Conservation (phyloP, 1,284 basidiomycete genomes). For the Ganoderma sinense region DNA sequence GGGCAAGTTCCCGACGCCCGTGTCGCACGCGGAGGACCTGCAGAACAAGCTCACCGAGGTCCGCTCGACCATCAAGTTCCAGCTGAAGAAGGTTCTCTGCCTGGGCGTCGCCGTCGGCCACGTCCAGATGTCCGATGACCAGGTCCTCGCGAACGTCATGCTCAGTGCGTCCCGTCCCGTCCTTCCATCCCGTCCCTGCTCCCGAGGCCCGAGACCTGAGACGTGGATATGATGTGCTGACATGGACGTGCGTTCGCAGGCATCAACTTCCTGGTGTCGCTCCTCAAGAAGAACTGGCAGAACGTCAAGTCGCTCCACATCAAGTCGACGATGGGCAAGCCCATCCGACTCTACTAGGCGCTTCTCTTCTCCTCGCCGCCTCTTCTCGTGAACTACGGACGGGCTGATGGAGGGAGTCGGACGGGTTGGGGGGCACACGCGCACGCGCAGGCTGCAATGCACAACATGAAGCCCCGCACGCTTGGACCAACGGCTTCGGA, state of each 20-base stretch:
- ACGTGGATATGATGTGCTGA: too few relatives aligned
- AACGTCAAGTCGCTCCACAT: slow-evolving; percentile 99
- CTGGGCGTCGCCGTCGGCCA: slow-evolving; percentile 99
- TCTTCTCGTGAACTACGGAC: slow-evolving; percentile 17
- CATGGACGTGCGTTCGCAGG: slow-evolving; percentile 58
- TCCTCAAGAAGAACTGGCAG: slow-evolving; percentile 99
- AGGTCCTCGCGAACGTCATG: slow-evolving; percentile 98
- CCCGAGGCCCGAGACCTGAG: too few relatives aligned
- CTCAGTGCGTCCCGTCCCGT: slow-evolving; percentile 65
- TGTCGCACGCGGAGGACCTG: slow-evolving; percentile 90
- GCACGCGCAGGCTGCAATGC: slow-evolving; percentile 63
- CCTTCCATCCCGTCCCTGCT: too few relatives aligned
- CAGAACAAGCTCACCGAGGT: slow-evolving; percentile 94
- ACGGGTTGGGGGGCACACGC: slow-evolving; percentile 5
- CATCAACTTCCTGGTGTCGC: slow-evolving; percentile 96
- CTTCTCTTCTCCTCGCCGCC: slow-evolving; percentile 10
- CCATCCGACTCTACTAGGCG: slow-evolving; percentile 89
- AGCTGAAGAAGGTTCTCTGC: slow-evolving; percentile 99
- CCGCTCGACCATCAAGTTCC: slow-evolving; percentile 99
- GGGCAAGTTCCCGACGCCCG: slow-evolving; percentile 99
- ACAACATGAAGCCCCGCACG: slow-evolving; percentile 91
- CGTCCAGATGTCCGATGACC: slow-evolving; percentile 97
- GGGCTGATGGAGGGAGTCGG: slow-evolving; percentile 12
- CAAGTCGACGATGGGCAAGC: slow-evolving; percentile 99
- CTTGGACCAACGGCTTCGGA: slow-evolving; percentile 85